Conservation (phyloP, 2,329 filamentous ascomycete genomes). For the Pseudopyricularia cyperi region DNA sequence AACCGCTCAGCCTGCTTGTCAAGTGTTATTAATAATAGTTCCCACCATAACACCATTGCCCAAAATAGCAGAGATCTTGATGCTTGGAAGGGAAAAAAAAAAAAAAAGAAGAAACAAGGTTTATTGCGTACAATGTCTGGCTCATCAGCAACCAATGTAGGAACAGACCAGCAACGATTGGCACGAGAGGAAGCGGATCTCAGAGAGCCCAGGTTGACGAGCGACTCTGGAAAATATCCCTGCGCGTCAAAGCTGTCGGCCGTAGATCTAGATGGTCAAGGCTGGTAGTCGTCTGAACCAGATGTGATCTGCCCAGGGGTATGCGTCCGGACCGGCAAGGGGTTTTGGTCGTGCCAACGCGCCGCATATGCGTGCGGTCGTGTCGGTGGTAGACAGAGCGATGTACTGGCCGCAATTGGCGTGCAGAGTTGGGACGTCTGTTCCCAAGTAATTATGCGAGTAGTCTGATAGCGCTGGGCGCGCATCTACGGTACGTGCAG, state of each 20-base stretch:
- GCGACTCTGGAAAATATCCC: slow-evolving; percentile 13
- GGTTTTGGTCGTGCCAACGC: slow-evolving; percentile 8
- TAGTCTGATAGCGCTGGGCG: not conserved
- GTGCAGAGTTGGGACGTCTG: not conserved
- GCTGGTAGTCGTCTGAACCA: slow-evolving; percentile 25
- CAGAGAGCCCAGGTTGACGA: slow-evolving; percentile 12
- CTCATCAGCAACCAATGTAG: too few relatives aligned
- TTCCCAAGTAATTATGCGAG: not conserved
- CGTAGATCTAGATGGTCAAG: slow-evolving; percentile 25
- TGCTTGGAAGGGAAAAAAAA: not conserved
- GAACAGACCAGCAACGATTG: not conserved
- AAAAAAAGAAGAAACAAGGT: not conserved
- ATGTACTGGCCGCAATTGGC: not conserved
- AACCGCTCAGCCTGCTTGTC: too few relatives aligned
- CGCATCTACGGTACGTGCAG: not conserved
- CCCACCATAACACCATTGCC: too few relatives aligned
- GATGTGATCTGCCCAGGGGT: slow-evolving; percentile 23
- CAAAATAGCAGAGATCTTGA: not conserved
- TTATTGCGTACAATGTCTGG: not conserved
- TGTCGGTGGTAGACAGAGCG: slow-evolving; percentile 3
- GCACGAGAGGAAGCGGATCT: slow-evolving; percentile 5
- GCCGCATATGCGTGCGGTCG: too few relatives aligned
- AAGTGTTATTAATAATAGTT: too few relatives aligned
- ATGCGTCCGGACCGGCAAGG: slow-evolving; percentile 12
- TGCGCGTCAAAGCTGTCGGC: slow-evolving; percentile 22